phyloP scores from a whole-genome alignment of 768 basidiomycete species.

The Pholiota molesta region DNA sequence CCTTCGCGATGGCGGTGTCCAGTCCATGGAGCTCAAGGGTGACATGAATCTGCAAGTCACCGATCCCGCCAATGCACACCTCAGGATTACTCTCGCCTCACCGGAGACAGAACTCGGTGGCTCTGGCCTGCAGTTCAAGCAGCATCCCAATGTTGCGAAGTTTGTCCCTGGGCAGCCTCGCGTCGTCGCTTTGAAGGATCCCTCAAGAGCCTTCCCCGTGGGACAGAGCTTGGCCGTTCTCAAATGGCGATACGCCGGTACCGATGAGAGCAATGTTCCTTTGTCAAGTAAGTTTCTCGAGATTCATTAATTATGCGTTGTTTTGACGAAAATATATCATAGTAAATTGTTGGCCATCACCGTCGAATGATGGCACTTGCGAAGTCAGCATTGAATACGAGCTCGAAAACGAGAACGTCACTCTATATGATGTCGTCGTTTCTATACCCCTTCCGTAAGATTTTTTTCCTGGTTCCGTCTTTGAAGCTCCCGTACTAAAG shows the following conservation, averaged over 20 bases:
- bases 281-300: conserved; percentile 71
- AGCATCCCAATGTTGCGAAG: conserved; percentile 94
- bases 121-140: conserved; percentile 87
- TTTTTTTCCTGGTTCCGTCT: conserved; percentile 21
- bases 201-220: conserved; percentile 83
- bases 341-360: conserved; percentile 98
- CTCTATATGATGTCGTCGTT: conserved; percentile 83
- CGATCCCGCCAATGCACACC: conserved; percentile 70
- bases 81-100: conserved; percentile 67
- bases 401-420: conserved; percentile 82
- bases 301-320: background rate
- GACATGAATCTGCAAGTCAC: conserved; percentile 92
- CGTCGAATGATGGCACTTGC: conserved; percentile 87
- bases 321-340: background rate
- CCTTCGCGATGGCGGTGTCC: conserved; percentile 88
- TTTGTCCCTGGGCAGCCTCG: conserved; percentile 67
- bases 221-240: conserved; percentile 85
- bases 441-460: conserved; percentile 93
- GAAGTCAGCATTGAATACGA: conserved; percentile 98
- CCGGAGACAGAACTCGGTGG: conserved; percentile 61
- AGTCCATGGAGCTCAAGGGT: conserved; percentile 90
- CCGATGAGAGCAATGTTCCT: conserved; percentile 91
- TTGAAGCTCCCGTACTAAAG: conserved; percentile 1
- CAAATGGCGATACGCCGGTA: conserved; percentile 90
- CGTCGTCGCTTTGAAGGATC: conserved; percentile 82